Percentiles rank a stretch among this genome's conserved stretches.
Evolutionary conservation across 148 eudicot genomes (phyloP).

Genomic region (Beta vulgaris): DNA sequence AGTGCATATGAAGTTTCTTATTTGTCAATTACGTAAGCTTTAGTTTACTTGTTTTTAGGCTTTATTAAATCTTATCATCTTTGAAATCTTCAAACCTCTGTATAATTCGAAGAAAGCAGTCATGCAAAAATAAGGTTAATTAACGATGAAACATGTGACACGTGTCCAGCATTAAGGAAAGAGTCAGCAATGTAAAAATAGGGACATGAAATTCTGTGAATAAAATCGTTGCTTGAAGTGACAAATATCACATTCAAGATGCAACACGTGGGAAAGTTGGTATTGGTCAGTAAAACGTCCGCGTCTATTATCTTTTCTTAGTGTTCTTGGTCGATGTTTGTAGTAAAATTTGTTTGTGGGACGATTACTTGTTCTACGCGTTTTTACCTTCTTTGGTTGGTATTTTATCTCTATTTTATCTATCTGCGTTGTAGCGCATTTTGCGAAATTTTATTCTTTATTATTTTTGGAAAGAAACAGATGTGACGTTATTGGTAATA

Average conservation of each 20-base stretch:
- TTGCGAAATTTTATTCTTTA: no score
- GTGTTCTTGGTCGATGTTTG: no score
- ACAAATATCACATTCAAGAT: background rate
- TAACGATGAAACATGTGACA: background rate
- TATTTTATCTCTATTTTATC: no score
- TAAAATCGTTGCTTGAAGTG: background rate
- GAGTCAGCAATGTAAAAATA: background rate
- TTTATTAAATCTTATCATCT: background rate
- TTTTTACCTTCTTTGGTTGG: background rate
- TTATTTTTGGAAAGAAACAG: no score
- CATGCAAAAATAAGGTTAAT: background rate
- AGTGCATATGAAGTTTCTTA: background rate
- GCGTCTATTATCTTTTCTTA: background rate
- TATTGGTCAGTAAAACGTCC: conserved; percentile 15
- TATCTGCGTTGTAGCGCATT: no score
- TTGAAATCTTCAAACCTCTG: conserved; percentile 5
- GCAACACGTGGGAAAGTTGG: conserved; percentile 19
- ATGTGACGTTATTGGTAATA: background rate
- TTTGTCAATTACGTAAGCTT: conserved; percentile 2
- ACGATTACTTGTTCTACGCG: background rate
- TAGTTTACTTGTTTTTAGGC: conserved; percentile 2
- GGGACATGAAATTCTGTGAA: background rate
- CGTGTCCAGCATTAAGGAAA: background rate
- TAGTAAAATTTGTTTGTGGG: background rate
- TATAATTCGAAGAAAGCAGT: background rate